A percentile compares a stretch with the other conserved stretches of the same genome.
These are phyloP conservation scores for Cadophora malorum DNA, from an alignment of 2,329 filamentous ascomycete species.

Conservation along the genomic window DNA sequence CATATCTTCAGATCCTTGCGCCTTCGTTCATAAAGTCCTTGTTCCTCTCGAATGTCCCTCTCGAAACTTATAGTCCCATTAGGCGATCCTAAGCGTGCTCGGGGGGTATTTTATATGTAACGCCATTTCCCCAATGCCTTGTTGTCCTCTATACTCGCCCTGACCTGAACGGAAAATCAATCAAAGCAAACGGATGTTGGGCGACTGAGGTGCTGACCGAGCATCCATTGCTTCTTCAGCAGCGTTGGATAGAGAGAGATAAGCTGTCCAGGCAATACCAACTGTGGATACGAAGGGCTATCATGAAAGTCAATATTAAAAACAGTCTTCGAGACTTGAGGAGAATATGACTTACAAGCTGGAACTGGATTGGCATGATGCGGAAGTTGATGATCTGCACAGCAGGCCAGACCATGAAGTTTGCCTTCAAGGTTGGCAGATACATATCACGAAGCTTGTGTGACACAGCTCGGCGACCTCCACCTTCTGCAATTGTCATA, in stretches of 20 bases:
- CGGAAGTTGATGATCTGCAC: conserved; percentile 98
- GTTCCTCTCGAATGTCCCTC: not conserved
- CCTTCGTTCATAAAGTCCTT: not conserved
- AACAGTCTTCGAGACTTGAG: not conserved
- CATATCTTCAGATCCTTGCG: not conserved
- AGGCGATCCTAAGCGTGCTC: not conserved
- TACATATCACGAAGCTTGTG: conserved; percentile 95
- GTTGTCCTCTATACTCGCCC: conserved; percentile 24
- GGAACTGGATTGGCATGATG: conserved; percentile 92
- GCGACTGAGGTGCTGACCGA: conserved; percentile 44
- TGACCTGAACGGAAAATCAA: conserved; percentile 34
- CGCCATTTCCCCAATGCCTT: conserved; percentile 31
- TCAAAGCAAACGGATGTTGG: conserved; percentile 45
- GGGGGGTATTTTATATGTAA: conserved; percentile 9
- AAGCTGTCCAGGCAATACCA: conserved; percentile 97
- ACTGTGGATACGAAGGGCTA: conserved; percentile 95
- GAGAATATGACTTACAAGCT: conserved; percentile 73
- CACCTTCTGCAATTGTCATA: conserved; percentile 96
- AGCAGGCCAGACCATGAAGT: conserved; percentile 92
- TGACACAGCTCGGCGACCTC: conserved; percentile 77
- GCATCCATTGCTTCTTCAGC: conserved; percentile 59
- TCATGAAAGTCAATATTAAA: conserved; percentile 25
- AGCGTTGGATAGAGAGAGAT: conserved; percentile 90
- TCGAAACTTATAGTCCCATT: not conserved
- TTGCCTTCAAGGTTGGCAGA: conserved; percentile 90